Evolutionary conservation across 768 basidiomycete species (phyloP), one percentile per base, ranked within the genome.

Genomic region (Rubroboletus satanas): DNA sequence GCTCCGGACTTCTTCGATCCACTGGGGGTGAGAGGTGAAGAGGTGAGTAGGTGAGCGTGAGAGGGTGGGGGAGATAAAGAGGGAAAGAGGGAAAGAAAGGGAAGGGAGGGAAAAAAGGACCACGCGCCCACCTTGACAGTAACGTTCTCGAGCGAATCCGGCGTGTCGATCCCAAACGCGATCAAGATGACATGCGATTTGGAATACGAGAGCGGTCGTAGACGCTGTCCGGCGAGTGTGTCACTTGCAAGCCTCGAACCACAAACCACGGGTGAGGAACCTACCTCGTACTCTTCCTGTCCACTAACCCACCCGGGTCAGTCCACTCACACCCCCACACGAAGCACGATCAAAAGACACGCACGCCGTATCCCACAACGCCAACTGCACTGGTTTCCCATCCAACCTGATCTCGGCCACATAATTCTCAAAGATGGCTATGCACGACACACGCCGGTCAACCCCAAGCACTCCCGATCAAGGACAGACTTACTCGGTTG

Each of bases 131-230:
- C 94, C 83, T 98, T 98, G 60, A 87, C 85, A 21, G 86, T 81
- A 21, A 98, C 96, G 75, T 98, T 98, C 61, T 98, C 95, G 54
- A 98, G 77, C 37, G 93, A 96, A 74, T 98, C 97, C 23, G 93
- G 93, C 36, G 93, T 93, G 74, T 98, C 96, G 65, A 98, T 85
- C 47, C 93, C 83, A 70, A 95, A 99, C 43, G 95, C 95, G 67
- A 99, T 98, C 60, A 99, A 84, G 69, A 99, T 97, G 66, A 99
- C 92, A 73, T 99, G 97, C 56, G 96, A 97, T 77, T 97, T 93
- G 50, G 94, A 93, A 74, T 98, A 98, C 45, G 94, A 97, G 73
- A 99, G 83, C 45, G 97, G 97, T 63, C 97, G 86, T 65, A 98
- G 79, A 60, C 96, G 88, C 88, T 94, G 41, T 17, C 15, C 45